Conservation (phyloP, 2,329 filamentous ascomycete species). For the Aspergillus flavus region DNA sequence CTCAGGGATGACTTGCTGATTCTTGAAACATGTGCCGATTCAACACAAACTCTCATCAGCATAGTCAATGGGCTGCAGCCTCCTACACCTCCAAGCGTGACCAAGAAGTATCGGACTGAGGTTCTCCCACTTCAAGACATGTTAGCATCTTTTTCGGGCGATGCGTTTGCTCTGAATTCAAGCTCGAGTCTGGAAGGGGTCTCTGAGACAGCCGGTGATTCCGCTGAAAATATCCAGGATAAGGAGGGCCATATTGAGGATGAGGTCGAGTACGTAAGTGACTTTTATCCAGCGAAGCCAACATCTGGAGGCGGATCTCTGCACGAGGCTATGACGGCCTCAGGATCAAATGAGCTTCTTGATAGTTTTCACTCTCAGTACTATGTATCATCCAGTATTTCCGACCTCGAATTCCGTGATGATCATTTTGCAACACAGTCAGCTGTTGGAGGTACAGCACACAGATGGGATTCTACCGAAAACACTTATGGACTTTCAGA, state of each 20-base stretch:
- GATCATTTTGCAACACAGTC: conserved; percentile 72
- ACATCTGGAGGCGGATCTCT: conserved; percentile 32
- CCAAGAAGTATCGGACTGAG: conserved; percentile 83
- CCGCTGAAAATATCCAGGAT: conserved; percentile 39
- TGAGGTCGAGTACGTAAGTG: conserved; percentile 56
- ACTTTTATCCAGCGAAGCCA: conserved; percentile 54
- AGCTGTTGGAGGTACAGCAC: conserved; percentile 66
- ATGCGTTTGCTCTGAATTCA: conserved; percentile 65
- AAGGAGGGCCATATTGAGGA: conserved; percentile 41
- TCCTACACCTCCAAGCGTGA: conserved; percentile 78
- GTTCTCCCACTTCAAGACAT: conserved; percentile 85
- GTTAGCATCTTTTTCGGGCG: conserved; percentile 84
- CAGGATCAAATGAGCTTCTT: conserved; percentile 44
- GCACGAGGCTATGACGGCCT: conserved; percentile 36
- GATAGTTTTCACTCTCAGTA: conserved; percentile 58
- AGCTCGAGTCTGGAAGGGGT: conserved; percentile 25
- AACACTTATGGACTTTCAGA: conserved; percentile 73
- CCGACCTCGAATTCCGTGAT: conserved; percentile 72
- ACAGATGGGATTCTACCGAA: conserved; percentile 76
- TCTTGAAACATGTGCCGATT: conserved; percentile 94
- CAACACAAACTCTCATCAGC: conserved; percentile 85
- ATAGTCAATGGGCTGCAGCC: conserved; percentile 80
- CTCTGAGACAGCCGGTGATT: conserved; percentile 51
- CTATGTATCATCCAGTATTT: conserved; percentile 58
- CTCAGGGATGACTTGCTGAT: conserved; percentile 84